Base-by-base conservation (phyloP, 2,329 filamentous ascomycete genomes). In the Claviceps maximensis region DNA sequence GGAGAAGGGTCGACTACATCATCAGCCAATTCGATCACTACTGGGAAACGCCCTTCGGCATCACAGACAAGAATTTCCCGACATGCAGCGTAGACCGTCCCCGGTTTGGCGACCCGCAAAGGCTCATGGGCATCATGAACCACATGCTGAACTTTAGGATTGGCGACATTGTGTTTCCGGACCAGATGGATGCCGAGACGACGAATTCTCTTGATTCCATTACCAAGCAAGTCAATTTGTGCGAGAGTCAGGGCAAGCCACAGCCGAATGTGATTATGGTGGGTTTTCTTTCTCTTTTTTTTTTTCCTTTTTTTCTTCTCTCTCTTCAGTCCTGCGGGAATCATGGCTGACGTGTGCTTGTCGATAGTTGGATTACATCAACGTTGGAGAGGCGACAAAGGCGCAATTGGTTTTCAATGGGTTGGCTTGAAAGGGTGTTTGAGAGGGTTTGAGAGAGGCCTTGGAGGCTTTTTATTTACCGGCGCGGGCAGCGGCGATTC, bases 1-100 rank as follows among this genome's bases (percentile, higher is more conserved):
- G 68, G 1, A 65, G 61, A 33, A 64, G 70, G 49, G 75, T 79
- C n/a, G 71, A 78, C 27, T 86, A 83, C 62, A 79, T 87, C 52
- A 71, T 85, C 53, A 72, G 78, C 62, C 76, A 86, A 62, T 86
- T 82, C 62, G 67, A 70, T 25, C 81, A 80, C 66, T 77, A 84
- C 58, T 89, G 85, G 71, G 87, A 91, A 65, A 91, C 85, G 46
- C 74, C 78, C 0, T 90, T 77, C 67, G 80, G 86, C 57, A 80
- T 82, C 56, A 78, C 75, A 1, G 69, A 77, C 49, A 67, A 75
- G 0, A 71, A 70, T 17, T 83, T 86, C 61, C 80, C 81, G 61
- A 77, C 76, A 44, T 91, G 87, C 68, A 70, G 70, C 12, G 73
- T 87, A 3, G 75, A 86, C 62, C 76, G 86, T 8, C 87, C 87